Conservation (phyloP, 2,329 filamentous ascomycete genomes). For the Colletotrichum sp. region DNA sequence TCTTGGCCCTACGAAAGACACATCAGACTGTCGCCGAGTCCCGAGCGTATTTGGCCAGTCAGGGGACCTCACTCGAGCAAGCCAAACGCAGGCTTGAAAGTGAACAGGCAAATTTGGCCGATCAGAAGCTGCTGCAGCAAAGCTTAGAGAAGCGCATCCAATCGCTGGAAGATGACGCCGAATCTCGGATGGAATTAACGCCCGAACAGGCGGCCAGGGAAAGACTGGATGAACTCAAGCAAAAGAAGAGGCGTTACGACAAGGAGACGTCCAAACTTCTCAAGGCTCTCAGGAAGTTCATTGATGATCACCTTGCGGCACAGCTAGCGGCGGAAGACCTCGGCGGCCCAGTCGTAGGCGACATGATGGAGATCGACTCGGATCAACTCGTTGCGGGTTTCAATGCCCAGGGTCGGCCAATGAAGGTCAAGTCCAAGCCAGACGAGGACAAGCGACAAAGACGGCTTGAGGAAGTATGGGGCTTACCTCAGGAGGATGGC, state of each 20-base stretch:
- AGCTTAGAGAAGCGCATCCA: slow-evolving; percentile 63
- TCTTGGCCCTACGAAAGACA: slow-evolving; percentile 74
- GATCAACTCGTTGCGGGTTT: slow-evolving; percentile 66
- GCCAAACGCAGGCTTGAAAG: slow-evolving; percentile 53
- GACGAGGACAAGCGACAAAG: slow-evolving; percentile 60
- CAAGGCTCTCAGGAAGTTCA: slow-evolving; percentile 70
- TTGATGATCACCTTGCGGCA: slow-evolving; percentile 71
- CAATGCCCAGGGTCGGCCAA: slow-evolving; percentile 62
- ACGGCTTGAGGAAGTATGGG: slow-evolving; percentile 71
- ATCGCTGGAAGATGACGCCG: slow-evolving; percentile 61
- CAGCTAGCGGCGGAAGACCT: slow-evolving; percentile 86
- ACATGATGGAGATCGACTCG: slow-evolving; percentile 68
- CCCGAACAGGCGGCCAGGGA: slow-evolving; percentile 68
- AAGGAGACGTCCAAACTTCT: slow-evolving; percentile 66
- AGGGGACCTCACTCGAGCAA: slow-evolving; percentile 45
- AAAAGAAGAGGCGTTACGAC: slow-evolving; percentile 65
- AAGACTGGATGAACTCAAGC: slow-evolving; percentile 63
- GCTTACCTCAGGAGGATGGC: slow-evolving; percentile 27
- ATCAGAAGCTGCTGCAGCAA: slow-evolving; percentile 60
- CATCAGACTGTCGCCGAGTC: slow-evolving; percentile 69
- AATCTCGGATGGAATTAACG: slow-evolving; percentile 61
- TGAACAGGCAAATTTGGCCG: slow-evolving; percentile 55
- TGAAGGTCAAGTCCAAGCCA: slow-evolving; percentile 47
- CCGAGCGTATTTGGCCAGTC: slow-evolving; percentile 59
- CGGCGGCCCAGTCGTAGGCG: slow-evolving; percentile 82